Conservation (phyloP, 305 asterid genomes). For the Caryopteris hybrid region DNA sequence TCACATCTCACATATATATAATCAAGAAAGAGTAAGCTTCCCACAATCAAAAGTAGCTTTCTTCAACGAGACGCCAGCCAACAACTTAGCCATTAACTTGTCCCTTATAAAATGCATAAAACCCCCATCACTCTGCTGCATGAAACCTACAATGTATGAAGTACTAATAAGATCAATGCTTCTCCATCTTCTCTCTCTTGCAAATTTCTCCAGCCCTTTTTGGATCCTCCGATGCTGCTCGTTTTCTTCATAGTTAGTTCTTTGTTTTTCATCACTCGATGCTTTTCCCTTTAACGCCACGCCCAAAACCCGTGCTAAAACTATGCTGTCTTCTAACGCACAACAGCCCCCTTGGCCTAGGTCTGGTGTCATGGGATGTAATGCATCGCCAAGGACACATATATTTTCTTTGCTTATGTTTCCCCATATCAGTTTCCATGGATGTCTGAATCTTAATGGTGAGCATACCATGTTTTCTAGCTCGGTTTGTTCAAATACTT, state of each 20-base stretch:
- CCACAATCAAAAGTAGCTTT: constrained; percentile 53
- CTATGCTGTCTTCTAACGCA: constrained; percentile 57
- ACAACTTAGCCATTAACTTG: constrained; percentile 31
- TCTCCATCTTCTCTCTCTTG: constrained; percentile 62
- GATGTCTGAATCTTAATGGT: constrained; percentile 40
- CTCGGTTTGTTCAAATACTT: constrained; percentile 34
- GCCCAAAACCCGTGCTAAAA: constrained; percentile 42
- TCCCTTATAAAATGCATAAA: constrained; percentile 43
- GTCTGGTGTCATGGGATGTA: constrained; percentile 82
- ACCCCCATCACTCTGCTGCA: constrained; percentile 44
- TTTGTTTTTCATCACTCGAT: not conserved
- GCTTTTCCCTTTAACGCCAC: constrained; percentile 33
- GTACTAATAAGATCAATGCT: constrained; percentile 39
- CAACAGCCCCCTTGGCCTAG: constrained; percentile 74
- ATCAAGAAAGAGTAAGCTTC: no score
- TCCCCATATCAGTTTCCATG: constrained; percentile 55
- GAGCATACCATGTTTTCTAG: constrained; percentile 31
- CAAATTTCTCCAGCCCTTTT: constrained; percentile 34
- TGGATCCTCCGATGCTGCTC: constrained; percentile 12
- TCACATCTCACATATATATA: no score
- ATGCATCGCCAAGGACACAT: constrained; percentile 67
- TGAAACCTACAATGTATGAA: constrained; percentile 41
- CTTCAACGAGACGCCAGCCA: constrained; percentile 24
- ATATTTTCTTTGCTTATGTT: constrained; percentile 40
- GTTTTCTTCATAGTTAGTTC: not conserved